phyloP scores from a whole-genome alignment of 2,329 filamentous ascomycete genomes.

The Didymosphaeria variabile region DNA sequence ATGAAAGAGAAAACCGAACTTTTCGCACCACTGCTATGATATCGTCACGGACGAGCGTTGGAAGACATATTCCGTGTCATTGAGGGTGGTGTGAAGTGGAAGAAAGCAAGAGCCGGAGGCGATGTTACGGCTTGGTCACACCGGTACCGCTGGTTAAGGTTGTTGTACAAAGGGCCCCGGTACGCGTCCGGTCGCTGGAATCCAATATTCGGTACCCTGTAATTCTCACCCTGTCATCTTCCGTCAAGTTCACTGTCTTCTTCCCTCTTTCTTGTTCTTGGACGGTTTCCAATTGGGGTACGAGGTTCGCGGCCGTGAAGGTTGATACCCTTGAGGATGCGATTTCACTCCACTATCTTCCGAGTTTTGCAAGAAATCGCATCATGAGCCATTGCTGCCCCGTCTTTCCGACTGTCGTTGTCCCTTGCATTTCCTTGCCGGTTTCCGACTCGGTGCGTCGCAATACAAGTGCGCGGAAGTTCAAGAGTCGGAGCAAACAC shows the following conservation, averaged over 20 bases:
- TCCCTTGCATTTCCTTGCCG: neutral
- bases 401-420: neutral
- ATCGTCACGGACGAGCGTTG: neutral
- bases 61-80: conserved; percentile 1
- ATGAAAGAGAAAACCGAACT: conserved; percentile 5
- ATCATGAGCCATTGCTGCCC: neutral
- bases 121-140: conserved; percentile 18
- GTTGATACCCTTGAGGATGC: conserved; percentile 1
- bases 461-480: neutral
- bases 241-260: neutral
- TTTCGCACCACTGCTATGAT: conserved; percentile 1
- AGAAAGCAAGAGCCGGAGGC: conserved; percentile 9
- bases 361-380: neutral
- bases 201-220: conserved; percentile 11
- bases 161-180: conserved; percentile 14
- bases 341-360: conserved; percentile 3
- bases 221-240: conserved; percentile 9
- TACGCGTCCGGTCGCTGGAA: conserved; percentile 15
- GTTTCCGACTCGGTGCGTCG: neutral
- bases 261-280: neutral
- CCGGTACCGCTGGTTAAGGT: conserved; percentile 9
- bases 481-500: neutral
- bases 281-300: neutral
- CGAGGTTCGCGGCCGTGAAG: neutral
- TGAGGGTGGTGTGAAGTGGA: conserved; percentile 6